Evolutionary conservation across 73 alveolate species (phyloP).

Genomic region (Paramecium octaurelia): DNA sequence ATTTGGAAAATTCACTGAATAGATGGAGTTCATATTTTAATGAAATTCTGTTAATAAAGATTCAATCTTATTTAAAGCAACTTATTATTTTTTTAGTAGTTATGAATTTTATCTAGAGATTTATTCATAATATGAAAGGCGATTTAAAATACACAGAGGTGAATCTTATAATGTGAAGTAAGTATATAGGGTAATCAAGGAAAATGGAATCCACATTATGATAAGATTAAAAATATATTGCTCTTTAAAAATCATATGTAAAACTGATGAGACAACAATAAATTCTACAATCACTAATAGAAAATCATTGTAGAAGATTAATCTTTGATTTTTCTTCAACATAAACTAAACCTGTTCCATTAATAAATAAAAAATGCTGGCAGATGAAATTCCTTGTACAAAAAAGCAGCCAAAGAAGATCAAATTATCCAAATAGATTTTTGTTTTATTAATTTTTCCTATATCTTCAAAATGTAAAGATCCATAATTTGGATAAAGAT

Average conservation of each 20-base stretch:
- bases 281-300: background rate
- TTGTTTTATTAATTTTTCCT: background rate
- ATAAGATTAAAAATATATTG: background rate
- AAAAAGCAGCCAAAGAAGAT: background rate
- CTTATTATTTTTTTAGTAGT: background rate
- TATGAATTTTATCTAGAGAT: background rate
- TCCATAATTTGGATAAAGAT: background rate
- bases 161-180: background rate
- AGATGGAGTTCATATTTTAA: background rate
- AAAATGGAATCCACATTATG: constrained; percentile 1
- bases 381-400: background rate
- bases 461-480: background rate
- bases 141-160: background rate
- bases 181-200: background rate
- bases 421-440: background rate
- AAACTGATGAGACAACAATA: background rate
- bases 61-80: background rate
- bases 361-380: background rate
- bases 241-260: background rate
- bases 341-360: background rate
- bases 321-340: background rate
- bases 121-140: background rate
- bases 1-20: background rate
- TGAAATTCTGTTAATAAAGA: background rate
- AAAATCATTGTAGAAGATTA: background rate